Evolutionary conservation across 352 stramenopile species (phyloP), one percentile per base, ranked within the genome.

Genomic region (Phytophthora nicotianae): DNA sequence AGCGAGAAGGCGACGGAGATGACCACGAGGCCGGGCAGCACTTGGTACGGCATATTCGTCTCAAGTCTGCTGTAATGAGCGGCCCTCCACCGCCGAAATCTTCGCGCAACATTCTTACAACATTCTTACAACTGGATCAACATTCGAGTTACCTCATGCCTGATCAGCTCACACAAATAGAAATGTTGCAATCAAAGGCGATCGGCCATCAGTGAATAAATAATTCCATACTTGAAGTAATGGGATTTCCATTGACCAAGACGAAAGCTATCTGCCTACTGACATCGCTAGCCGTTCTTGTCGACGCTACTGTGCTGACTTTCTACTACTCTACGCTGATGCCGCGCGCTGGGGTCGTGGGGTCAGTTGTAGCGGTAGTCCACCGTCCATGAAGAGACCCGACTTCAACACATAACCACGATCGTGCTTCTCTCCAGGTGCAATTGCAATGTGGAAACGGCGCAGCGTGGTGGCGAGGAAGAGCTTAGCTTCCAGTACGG

Each of bases 1-100:
- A 90, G 62, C 70, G 86, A 91, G 75, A 93, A 93, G 48, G 82
- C 80, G 53, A 74, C 52, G 50, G 72, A 75, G 68, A 95, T 93
- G 50, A 95, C 76, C 65, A 79, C 79, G 62, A 95, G 79, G 48
- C 80, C 86, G 10, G 86, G 83, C 56, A 95, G 60, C 58, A 93
- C 76, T 84, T 95, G 86, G 80, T 92, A 95, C 79, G 86, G 86
- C 86, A 95, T 95, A 16, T 64, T 83, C 13, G 32, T 17, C 32
- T 38, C 32, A 20, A 16, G 32, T 37, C 6, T 29, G 37, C 48
- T n/a, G 14, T 11, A 64, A 64, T 64, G 56, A 58, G 56, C 56
- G 56, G 56, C 46, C 38, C 40, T 50, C 50, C 11, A 29, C 20
- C 7, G 37, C n/a, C n/a, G 16, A 21, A 38, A 38, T 38, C 16